These are phyloP conservation scores for Blastobotrys terrestris DNA, from an alignment of 805 yeast genomes.

Conservation along the genomic window DNA sequence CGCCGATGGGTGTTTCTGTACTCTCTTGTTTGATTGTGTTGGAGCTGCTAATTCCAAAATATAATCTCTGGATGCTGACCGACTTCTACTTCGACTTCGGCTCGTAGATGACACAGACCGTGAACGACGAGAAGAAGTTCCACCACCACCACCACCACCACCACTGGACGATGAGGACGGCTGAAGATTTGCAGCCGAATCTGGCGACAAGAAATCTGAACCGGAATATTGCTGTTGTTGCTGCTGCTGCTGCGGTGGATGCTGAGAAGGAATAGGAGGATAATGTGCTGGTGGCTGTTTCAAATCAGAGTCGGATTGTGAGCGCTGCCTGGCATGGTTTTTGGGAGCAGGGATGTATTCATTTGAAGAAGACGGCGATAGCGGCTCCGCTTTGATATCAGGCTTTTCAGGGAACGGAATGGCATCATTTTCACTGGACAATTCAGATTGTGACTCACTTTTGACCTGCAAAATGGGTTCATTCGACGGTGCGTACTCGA, in stretches of 20 bases:
- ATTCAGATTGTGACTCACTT: not conserved
- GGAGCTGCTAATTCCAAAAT: constrained; percentile 63
- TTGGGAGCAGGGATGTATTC: not conserved
- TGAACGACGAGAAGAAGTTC: constrained; percentile 10
- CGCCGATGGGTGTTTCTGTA: constrained; percentile 66
- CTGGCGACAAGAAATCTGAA: constrained; percentile 5
- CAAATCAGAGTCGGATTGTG: constrained; percentile 12
- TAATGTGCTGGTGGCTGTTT: not conserved
- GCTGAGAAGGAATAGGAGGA: not conserved
- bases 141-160: too few species aligned
- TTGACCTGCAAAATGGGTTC: too few species aligned
- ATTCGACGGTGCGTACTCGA: too few species aligned
- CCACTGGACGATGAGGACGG: too few species aligned
- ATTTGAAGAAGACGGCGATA: constrained; percentile 1
- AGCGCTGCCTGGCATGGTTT: constrained; percentile 5
- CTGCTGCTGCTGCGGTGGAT: not conserved
- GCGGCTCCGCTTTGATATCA: too few species aligned
- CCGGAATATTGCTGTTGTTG: not conserved
- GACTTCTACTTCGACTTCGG: constrained; percentile 2
- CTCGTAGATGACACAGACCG: constrained; percentile 11
- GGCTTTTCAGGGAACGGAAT: too few species aligned
- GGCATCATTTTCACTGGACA: not conserved
- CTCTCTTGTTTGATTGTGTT: constrained; percentile 44
- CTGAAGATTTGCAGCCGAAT: constrained; percentile 1
- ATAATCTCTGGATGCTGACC: constrained; percentile 39